Percentiles rank a stretch among this genome's conserved stretches.
Evolutionary conservation across 805 yeast genomes (phyloP).

Genomic region (Cyberlindnera suaveolens): DNA sequence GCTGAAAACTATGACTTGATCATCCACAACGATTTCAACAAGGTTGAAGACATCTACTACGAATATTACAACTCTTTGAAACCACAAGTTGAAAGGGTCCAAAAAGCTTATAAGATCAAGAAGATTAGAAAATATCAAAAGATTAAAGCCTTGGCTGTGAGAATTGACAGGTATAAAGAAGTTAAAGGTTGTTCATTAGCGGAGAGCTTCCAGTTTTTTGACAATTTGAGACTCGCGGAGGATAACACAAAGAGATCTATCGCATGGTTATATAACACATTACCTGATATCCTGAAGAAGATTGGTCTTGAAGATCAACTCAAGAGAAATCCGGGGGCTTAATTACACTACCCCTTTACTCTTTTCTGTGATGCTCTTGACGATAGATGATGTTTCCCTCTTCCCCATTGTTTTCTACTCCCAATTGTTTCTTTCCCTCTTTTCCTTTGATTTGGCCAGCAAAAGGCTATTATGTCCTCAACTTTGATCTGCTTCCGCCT

Average conservation of each 20-base stretch:
- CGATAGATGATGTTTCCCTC: neutral
- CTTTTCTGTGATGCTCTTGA: neutral
- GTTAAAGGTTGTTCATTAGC: conserved; percentile 20
- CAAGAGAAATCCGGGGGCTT: conserved; percentile 14
- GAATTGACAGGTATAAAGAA: conserved; percentile 28
- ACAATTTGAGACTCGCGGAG: conserved; percentile 25
- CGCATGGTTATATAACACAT: conserved; percentile 32
- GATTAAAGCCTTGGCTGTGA: conserved; percentile 30
- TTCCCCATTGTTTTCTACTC: neutral
- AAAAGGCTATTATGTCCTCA: neutral
- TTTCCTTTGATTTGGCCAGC: neutral
- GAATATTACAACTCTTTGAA: conserved; percentile 27
- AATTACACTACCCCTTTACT: neutral
- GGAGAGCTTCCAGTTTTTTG: conserved; percentile 27
- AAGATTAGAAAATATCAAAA: conserved; percentile 32
- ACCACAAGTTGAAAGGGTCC: conserved; percentile 30
- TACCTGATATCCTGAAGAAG: conserved; percentile 26
- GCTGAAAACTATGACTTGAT: conserved; percentile 29
- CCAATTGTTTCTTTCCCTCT: neutral
- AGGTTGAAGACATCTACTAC: conserved; percentile 22
- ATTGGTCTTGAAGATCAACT: conserved; percentile 24
- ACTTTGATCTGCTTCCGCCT: neutral
- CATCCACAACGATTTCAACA: conserved; percentile 30
- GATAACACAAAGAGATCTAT: conserved; percentile 27
- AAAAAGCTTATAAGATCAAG: conserved; percentile 28